Percentiles rank a stretch among this genome's conserved stretches.
Evolutionary conservation across 345 rosid genomes (phyloP).

Genomic region (Geranium brycei): DNA sequence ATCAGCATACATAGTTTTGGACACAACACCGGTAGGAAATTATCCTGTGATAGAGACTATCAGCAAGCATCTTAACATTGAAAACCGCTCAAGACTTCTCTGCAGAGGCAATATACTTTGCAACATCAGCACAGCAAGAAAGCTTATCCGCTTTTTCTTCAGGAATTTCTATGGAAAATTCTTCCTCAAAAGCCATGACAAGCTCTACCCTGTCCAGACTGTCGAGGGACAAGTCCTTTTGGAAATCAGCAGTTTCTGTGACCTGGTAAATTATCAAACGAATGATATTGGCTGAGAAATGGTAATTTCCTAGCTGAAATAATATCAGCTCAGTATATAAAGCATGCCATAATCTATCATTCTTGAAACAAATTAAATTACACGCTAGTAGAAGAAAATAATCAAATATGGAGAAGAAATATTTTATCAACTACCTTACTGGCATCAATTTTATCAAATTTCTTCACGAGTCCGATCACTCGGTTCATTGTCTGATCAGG

Average conservation of each 20-base stretch:
- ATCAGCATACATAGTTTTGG: neutral
- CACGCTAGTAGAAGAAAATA: neutral
- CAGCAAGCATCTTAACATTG: neutral
- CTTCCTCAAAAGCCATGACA: slow-evolving; percentile 61
- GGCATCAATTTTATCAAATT: slow-evolving; percentile 41
- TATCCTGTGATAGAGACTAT: neutral
- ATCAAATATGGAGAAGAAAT: neutral
- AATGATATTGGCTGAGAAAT: no score
- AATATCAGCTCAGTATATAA: neutral
- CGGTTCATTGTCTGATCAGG: slow-evolving; percentile 29
- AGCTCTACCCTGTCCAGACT: slow-evolving; percentile 60
- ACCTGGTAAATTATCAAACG: slow-evolving; percentile 21
- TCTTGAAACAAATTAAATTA: neutral
- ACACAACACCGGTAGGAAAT: neutral
- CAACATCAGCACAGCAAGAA: slow-evolving; percentile 49
- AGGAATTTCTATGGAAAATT: slow-evolving; percentile 49
- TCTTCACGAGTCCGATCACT: slow-evolving; percentile 41
- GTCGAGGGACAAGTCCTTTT: slow-evolving; percentile 47
- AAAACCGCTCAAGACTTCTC: slow-evolving; percentile 10
- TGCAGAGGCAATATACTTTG: slow-evolving; percentile 29
- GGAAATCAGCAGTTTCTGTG: slow-evolving; percentile 47
- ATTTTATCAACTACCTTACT: slow-evolving; percentile 25
- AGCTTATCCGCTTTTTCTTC: slow-evolving; percentile 53
- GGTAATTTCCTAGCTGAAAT: no score
- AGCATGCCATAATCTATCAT: neutral